These are phyloP conservation scores for Metarhizium brunneum DNA, from an alignment of 2,329 filamentous ascomycete species.

Conservation along the genomic window DNA sequence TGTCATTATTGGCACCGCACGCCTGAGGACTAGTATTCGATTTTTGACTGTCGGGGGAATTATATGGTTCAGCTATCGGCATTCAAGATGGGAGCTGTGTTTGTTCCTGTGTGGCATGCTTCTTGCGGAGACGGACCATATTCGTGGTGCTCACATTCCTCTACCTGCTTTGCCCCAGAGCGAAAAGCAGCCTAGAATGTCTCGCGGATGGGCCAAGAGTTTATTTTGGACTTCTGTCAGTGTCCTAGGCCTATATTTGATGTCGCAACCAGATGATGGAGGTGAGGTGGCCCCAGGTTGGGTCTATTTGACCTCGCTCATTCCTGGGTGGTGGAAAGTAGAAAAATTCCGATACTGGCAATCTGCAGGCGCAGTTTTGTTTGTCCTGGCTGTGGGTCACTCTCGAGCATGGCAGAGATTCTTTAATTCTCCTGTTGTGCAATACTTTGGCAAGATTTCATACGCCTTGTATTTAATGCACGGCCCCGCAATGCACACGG, in stretches of 20 bases:
- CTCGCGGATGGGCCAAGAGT: constrained; percentile 7
- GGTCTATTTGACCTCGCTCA: constrained; percentile 35
- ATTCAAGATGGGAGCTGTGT: constrained; percentile 44
- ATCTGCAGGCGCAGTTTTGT: constrained; percentile 40
- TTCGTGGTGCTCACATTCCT: constrained; percentile 35
- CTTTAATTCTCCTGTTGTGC: constrained; percentile 39
- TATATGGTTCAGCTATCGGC: constrained; percentile 35
- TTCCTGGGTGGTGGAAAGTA: constrained; percentile 39
- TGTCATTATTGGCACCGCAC: constrained; percentile 38
- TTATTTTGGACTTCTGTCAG: constrained; percentile 32
- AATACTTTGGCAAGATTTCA: constrained; percentile 52
- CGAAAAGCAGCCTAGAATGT: constrained; percentile 9
- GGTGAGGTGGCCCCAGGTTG: constrained; percentile 44
- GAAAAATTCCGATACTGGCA: constrained; percentile 49
- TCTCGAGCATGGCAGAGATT: constrained; percentile 37
- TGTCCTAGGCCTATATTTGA: constrained; percentile 42
- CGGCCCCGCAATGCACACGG: constrained; percentile 42
- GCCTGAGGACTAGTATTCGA: constrained; percentile 32
- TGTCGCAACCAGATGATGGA: constrained; percentile 27
- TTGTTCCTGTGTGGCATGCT: constrained; percentile 46
- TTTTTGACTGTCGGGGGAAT: constrained; percentile 31
- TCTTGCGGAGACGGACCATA: constrained; percentile 45
- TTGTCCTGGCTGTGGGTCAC: constrained; percentile 40
- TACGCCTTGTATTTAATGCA: constrained; percentile 55
- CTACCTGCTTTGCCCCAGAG: constrained; percentile 15